Evolutionary conservation across 202 grass and related monocot species (phyloP).

Genomic region (Digitaria exilis): DNA sequence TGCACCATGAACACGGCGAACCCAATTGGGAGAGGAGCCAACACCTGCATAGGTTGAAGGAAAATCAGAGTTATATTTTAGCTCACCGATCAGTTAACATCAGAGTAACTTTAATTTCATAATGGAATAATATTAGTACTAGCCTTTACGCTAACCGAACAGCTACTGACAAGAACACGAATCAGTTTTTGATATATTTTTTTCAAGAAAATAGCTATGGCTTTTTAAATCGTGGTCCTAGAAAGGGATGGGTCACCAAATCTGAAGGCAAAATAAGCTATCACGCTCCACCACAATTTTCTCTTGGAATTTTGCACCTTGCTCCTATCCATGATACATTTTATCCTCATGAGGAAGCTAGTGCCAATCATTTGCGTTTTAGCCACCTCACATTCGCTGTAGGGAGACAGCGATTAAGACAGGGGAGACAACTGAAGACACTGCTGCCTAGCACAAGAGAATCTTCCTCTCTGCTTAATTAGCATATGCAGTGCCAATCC

Average conservation of each 20-base stretch:
- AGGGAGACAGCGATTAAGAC: neutral
- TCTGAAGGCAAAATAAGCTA: slow-evolving; percentile 23
- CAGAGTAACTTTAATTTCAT: neutral
- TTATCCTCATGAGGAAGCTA: neutral
- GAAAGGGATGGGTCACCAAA: slow-evolving; percentile 33
- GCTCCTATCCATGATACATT: slow-evolving; percentile 19
- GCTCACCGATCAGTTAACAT: neutral
- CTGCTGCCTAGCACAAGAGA: slow-evolving; percentile 18
- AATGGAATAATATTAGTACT: neutral
- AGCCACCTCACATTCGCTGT: slow-evolving; percentile 45
- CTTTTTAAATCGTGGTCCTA: neutral
- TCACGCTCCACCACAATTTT: neutral
- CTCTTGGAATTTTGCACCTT: slow-evolving; percentile 32
- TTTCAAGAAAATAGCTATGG: neutral
- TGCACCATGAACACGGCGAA: slow-evolving; percentile 96
- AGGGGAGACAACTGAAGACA: slow-evolving; percentile 37
- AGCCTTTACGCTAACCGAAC: neutral
- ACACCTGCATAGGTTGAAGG: slow-evolving; percentile 52
- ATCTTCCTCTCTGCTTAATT: slow-evolving; percentile 42
- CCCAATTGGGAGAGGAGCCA: slow-evolving; percentile 87
- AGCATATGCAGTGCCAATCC: slow-evolving; percentile 9
- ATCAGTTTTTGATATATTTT: neutral
- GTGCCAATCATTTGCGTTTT: slow-evolving; percentile 30
- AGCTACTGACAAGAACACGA: neutral
- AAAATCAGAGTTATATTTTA: neutral